Evolutionary conservation across 768 basidiomycete genomes (phyloP).

Genomic region (Boletus fagicola): DNA sequence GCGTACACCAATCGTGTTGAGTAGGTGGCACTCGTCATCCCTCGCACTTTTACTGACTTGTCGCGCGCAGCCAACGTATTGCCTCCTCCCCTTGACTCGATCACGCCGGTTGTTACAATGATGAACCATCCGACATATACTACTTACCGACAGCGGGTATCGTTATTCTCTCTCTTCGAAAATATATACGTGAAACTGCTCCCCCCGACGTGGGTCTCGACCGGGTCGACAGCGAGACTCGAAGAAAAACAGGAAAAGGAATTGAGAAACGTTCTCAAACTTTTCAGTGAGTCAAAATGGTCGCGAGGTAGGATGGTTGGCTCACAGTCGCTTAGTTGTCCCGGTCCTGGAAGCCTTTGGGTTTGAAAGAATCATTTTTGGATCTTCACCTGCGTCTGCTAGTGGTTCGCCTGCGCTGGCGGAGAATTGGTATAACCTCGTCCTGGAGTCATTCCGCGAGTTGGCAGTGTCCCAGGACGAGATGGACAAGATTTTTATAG

Average conservation of each 20-base stretch:
- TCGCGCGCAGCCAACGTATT: slow-evolving; percentile 63
- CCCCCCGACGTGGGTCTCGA: slow-evolving; percentile 69
- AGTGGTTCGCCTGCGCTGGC: slow-evolving; percentile 48
- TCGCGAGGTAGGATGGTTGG: not conserved
- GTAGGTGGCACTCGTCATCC: slow-evolving; percentile 35
- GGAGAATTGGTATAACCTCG: slow-evolving; percentile 78
- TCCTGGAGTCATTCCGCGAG: slow-evolving; percentile 75
- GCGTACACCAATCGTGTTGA: slow-evolving; percentile 61
- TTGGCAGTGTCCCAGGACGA: slow-evolving; percentile 75
- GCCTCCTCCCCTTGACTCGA: slow-evolving; percentile 73
- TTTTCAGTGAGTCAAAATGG: slow-evolving; percentile 64
- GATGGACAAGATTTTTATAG: slow-evolving; percentile 69
- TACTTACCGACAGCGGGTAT: slow-evolving; percentile 68
- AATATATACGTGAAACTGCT: slow-evolving; percentile 69
- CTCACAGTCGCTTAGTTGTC: slow-evolving; percentile 50
- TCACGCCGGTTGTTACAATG: slow-evolving; percentile 71
- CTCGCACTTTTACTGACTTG: not conserved
- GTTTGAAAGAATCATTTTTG: slow-evolving; percentile 78
- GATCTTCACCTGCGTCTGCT: slow-evolving; percentile 65
- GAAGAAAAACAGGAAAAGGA: slow-evolving; percentile 39
- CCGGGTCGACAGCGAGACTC: slow-evolving; percentile 37
- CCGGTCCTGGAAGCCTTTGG: slow-evolving; percentile 86
- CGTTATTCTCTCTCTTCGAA: slow-evolving; percentile 73
- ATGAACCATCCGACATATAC: slow-evolving; percentile 75
- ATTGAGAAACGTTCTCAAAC: slow-evolving; percentile 68